A percentile compares a stretch with the other conserved stretches of the same genome.
phyloP scores from a whole-genome alignment of 768 basidiomycete genomes.

The Leccinum subgranulosum region DNA sequence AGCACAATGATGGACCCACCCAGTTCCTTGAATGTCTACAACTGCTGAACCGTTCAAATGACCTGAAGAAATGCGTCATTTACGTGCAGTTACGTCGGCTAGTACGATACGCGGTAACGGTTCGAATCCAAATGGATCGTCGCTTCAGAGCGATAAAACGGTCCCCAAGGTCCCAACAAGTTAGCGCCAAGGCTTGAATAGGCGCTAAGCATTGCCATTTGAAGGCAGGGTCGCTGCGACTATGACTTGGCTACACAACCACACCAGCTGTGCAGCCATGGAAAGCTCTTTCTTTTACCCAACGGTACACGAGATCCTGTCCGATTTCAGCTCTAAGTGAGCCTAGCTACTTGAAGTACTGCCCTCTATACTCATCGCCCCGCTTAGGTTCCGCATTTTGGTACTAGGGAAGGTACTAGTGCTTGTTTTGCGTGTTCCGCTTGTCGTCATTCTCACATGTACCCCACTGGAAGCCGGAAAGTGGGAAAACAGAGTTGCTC shows the following conservation, averaged over 20 bases:
- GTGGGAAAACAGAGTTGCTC: slow-evolving; percentile 3
- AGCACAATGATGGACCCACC: no score
- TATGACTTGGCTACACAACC: not conserved
- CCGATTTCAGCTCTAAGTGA: not conserved
- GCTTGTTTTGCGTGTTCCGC: not conserved
- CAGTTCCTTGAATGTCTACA: no score
- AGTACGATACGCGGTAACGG: not conserved
- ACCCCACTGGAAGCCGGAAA: not conserved
- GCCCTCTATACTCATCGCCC: not conserved
- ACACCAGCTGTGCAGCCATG: not conserved
- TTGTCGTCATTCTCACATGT: not conserved
- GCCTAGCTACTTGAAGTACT: not conserved
- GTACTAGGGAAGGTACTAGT: slow-evolving; percentile 5
- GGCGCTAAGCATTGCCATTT: not conserved
- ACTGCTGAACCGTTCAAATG: not conserved
- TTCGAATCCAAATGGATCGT: not conserved
- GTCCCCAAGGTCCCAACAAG: not conserved
- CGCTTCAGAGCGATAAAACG: no score
- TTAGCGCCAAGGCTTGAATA: not conserved
- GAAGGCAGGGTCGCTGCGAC: not conserved
- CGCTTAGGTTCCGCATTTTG: slow-evolving; percentile 1
- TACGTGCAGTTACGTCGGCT: not conserved
- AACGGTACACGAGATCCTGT: not conserved
- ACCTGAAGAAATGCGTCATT: not conserved
- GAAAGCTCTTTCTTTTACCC: not conserved